Evolutionary conservation across 768 basidiomycete genomes (phyloP), one percentile per base, ranked within the genome.

Genomic region (Calocybe gangraenosa): DNA sequence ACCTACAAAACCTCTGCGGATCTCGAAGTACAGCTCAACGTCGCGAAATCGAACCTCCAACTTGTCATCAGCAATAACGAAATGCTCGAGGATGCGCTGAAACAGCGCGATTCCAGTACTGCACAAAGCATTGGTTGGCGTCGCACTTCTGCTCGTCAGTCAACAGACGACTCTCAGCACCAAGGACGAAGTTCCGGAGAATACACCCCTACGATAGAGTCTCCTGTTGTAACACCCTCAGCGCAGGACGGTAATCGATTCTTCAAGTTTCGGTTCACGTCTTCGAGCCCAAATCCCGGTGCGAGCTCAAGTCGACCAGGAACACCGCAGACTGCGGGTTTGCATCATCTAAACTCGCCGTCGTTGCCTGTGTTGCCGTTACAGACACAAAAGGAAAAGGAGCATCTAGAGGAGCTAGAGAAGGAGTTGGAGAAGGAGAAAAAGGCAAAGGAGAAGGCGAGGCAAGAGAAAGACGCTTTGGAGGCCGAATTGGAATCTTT

Each of bases 81-180:
- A 61, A 96, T 96, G 92, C 80, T 96, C 7, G 93, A 96, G 60
- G 93, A 93, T 47, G 90, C 91, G 9, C 70, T 97, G 18, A 73
- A 71, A 48, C 65, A 56, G 37, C 78, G 81, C 47, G 75, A 70
- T 0, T 70, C 76, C 0, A 73, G 71, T 13, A 69, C 63, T 22
- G 70, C 79, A 4, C 77, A 72, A 54, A 86, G 88, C 47, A 72
- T 92, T 2, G 89, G 89, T 3, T 92, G 90, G 90, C 78, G 82
- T 35, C 71, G 82, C 11, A 43, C 44, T 11, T 43, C 40, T 23
- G 40, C 32, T 5, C 48, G 48, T 13, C 71, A 70, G 51, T 76
- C 74, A 47, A 72, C 58, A 3, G 56, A 65, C 14, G 66, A 69
- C n/a, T 45, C 38, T 21, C 47, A 43, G 4, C 34, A 21, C 43